These are phyloP conservation scores for Lobosporangium transversale DNA, from an alignment of 192 early-diverging fungal genomes.

Conservation along the genomic window DNA sequence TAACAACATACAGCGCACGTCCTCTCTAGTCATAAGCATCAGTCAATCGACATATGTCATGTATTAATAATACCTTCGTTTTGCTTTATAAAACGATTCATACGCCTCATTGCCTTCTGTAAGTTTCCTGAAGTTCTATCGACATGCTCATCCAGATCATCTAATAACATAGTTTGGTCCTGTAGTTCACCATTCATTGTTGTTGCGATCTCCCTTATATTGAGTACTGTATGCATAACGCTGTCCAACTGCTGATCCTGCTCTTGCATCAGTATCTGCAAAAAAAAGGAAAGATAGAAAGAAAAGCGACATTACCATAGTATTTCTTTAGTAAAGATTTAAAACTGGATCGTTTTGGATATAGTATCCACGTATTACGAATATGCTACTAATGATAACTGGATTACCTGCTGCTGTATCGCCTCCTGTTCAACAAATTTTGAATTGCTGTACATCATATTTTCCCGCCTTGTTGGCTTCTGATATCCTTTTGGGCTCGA, in stretches of 20 bases:
- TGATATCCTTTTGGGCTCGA: slow-evolving; percentile 49
- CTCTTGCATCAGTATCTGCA: slow-evolving; percentile 64
- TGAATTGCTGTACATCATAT: slow-evolving; percentile 52
- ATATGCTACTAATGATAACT: too few relatives aligned
- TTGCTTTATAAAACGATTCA: slow-evolving; percentile 61
- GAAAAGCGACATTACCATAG: too few relatives aligned
- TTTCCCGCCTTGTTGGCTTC: slow-evolving; percentile 36
- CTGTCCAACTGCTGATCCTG: slow-evolving; percentile 67
- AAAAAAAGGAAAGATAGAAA: too few relatives aligned
- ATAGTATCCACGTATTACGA: too few relatives aligned
- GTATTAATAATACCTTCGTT: slow-evolving; percentile 67
- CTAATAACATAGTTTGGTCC: slow-evolving; percentile 65
- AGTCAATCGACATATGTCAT: too few relatives aligned
- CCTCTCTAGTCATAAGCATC: too few relatives aligned
- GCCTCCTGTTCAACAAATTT: slow-evolving; percentile 53
- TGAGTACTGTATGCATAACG: slow-evolving; percentile 63
- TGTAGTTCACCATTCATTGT: slow-evolving; percentile 66
- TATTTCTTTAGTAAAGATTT: too few relatives aligned
- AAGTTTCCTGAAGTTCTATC: slow-evolving; percentile 57
- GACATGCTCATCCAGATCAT: slow-evolving; percentile 65
- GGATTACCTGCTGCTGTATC: slow-evolving; percentile 28
- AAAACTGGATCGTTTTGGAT: too few relatives aligned
- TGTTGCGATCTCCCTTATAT: slow-evolving; percentile 67
- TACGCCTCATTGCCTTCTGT: slow-evolving; percentile 60
- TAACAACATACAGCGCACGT: too few relatives aligned